Conservation (phyloP, 2,329 filamentous ascomycete species). For the Botryotinia convoluta region DNA sequence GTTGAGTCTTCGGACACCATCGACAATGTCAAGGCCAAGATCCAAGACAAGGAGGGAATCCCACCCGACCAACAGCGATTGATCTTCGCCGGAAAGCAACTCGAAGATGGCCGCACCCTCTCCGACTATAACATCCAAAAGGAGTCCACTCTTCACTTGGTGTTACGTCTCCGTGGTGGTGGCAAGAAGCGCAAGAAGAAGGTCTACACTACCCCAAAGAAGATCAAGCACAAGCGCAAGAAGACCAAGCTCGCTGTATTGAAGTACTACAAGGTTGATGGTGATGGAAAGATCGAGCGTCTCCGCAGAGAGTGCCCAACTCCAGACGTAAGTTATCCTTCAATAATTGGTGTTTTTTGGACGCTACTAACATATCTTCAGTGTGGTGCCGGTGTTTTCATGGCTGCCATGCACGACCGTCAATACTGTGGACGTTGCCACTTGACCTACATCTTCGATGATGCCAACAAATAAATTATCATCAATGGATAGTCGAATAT, state of each 20-base stretch:
- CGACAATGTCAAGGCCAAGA: conserved; percentile 99
- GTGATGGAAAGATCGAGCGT: conserved; percentile 99
- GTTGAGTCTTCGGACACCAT: conserved; percentile 99
- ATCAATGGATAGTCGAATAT: conserved; percentile 36
- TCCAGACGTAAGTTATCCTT: conserved; percentile 66
- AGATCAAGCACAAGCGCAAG: conserved; percentile 99
- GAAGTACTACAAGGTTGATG: conserved; percentile 99
- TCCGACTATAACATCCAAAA: conserved; percentile 99
- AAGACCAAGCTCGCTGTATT: conserved; percentile 99
- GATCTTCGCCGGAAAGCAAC: conserved; percentile 99
- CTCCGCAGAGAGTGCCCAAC: conserved; percentile 95
- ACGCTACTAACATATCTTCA: conserved; percentile 46
- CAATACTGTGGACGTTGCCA: conserved; percentile 69
- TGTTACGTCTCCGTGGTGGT: conserved; percentile 96
- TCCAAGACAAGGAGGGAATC: conserved; percentile 98
- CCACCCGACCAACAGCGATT: conserved; percentile 98
- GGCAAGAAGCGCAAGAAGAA: conserved; percentile 99
- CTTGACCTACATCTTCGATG: conserved; percentile 71
- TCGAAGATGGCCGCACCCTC: conserved; percentile 98
- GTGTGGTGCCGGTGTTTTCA: conserved; percentile 99
- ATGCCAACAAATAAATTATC: conserved; percentile 54
- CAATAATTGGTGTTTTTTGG: not conserved
- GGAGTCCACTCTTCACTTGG: conserved; percentile 97
- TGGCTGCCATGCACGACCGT: conserved; percentile 99
- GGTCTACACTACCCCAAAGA: conserved; percentile 99